Conservation (phyloP, 1,139 yeast genomes). For the Pichia sp. region DNA sequence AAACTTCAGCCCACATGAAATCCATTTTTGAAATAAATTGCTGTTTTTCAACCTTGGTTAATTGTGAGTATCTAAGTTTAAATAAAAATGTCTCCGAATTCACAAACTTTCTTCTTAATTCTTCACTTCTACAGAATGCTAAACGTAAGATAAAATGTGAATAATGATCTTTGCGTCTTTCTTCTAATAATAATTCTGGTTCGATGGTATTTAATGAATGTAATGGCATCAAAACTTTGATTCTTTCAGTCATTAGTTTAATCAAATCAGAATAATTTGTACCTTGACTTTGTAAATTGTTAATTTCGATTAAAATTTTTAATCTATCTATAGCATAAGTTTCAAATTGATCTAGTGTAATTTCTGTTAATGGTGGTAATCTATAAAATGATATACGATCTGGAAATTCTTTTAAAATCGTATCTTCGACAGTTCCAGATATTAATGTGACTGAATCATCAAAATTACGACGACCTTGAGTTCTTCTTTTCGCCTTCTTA, state of each 20-base stretch:
- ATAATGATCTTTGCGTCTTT: constrained; percentile 83
- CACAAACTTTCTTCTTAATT: constrained; percentile 70
- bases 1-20: constrained; percentile 67
- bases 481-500: constrained; percentile 68
- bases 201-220: constrained; percentile 29
- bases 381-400: constrained; percentile 61
- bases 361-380: constrained; percentile 72
- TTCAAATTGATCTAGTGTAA: constrained; percentile 88
- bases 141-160: constrained; percentile 83
- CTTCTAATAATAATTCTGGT: constrained; percentile 32
- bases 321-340: constrained; percentile 92
- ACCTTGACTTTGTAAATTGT: constrained; percentile 63
- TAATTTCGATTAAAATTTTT: constrained; percentile 77
- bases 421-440: constrained; percentile 11
- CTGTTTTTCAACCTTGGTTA: constrained; percentile 65
- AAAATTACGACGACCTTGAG: constrained; percentile 68
- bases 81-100: constrained; percentile 72
- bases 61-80: constrained; percentile 59
- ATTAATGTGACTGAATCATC: constrained; percentile 31
- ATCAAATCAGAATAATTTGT: constrained; percentile 63
- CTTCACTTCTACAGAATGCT: constrained; percentile 89
- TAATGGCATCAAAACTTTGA: constrained; percentile 63
- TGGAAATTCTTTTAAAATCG: constrained; percentile 32
- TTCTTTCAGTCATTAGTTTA: constrained; percentile 53
- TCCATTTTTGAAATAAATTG: constrained; percentile 59